Evolutionary conservation across 2,329 filamentous ascomycete genomes (phyloP).

Genomic region (Graphilbum sp.): DNA sequence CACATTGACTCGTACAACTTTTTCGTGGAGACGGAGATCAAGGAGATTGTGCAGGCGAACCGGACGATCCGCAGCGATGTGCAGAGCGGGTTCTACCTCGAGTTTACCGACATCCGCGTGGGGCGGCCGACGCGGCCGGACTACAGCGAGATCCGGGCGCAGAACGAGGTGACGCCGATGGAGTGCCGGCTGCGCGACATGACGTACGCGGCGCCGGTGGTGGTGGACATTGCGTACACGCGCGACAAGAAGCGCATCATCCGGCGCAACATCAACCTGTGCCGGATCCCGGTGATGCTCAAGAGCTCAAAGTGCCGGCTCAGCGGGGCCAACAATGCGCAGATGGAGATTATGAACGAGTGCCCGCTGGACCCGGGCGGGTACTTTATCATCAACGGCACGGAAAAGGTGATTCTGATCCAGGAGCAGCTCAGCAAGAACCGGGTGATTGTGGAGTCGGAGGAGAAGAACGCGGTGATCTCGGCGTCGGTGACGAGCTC

Average conservation of each 20-base stretch:
- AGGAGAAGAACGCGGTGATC: slow-evolving; percentile 81
- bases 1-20: slow-evolving; percentile 99
- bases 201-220: slow-evolving; percentile 92
- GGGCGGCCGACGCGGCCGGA: slow-evolving; percentile 67
- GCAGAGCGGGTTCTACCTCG: slow-evolving; percentile 82
- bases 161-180: slow-evolving; percentile 73
- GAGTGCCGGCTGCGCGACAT: slow-evolving; percentile 93
- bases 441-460: slow-evolving; percentile 89
- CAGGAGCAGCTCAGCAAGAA: slow-evolving; percentile 99
- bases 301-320: slow-evolving; percentile 88
- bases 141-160: slow-evolving; percentile 51
- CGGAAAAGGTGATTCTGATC: slow-evolving; percentile 96
- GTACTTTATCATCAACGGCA: slow-evolving; percentile 95
- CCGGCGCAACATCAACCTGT: slow-evolving; percentile 63
- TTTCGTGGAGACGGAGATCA: slow-evolving; percentile 91
- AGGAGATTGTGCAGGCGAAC: slow-evolving; percentile 90
- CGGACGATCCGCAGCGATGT: slow-evolving; percentile 80
- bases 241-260: slow-evolving; percentile 63
- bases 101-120: slow-evolving; percentile 84
- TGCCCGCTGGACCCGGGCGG: slow-evolving; percentile 92
- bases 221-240: slow-evolving; percentile 82
- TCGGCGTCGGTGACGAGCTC: slow-evolving; percentile 95
- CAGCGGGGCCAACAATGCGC: slow-evolving; percentile 62
- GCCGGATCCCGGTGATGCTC: slow-evolving; percentile 90
- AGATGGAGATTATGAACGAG: slow-evolving; percentile 89